Evolutionary conservation across 2,329 filamentous ascomycete genomes (phyloP).

Genomic region (Pestalotiopsis fici): DNA sequence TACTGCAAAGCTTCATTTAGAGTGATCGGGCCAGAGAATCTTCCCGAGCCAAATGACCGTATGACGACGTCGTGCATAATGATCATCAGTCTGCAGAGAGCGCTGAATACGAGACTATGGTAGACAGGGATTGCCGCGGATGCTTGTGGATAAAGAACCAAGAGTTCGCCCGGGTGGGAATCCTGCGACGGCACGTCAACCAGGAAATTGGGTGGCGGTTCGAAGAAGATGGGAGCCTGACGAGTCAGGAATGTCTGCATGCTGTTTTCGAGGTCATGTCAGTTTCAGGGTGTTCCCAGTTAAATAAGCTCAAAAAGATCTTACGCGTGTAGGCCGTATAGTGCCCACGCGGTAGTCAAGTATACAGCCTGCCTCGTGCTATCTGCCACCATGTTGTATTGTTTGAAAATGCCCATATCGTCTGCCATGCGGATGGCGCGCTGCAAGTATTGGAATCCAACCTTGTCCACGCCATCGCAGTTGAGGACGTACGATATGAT

Average conservation of each 20-base stretch:
- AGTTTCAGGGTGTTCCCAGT: background rate
- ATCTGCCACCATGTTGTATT: slow-evolving; percentile 14
- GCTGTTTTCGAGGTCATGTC: background rate
- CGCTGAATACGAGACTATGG: slow-evolving; percentile 24
- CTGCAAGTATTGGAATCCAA: slow-evolving; percentile 34
- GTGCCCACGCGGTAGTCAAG: slow-evolving; percentile 29
- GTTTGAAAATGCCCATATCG: slow-evolving; percentile 31
- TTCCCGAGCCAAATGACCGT: background rate
- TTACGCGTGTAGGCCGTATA: slow-evolving; percentile 17
- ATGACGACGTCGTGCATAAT: slow-evolving; percentile 25
- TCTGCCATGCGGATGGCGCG: slow-evolving; percentile 32
- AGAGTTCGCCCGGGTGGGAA: slow-evolving; percentile 30
- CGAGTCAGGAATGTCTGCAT: slow-evolving; percentile 21
- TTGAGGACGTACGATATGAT: slow-evolving; percentile 28
- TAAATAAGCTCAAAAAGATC: background rate
- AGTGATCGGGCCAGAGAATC: background rate
- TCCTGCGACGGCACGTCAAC: slow-evolving; percentile 24
- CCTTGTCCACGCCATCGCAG: slow-evolving; percentile 35
- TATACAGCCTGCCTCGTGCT: slow-evolving; percentile 17
- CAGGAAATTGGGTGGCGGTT: slow-evolving; percentile 21
- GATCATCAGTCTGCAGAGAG: slow-evolving; percentile 25
- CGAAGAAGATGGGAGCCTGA: slow-evolving; percentile 20
- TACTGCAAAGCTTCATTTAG: background rate
- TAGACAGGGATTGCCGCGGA: slow-evolving; percentile 18
- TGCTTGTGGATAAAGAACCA: slow-evolving; percentile 27